These are phyloP conservation scores for Chaetomiaceae sp. DNA, from an alignment of 2,329 filamentous ascomycete species.

Conservation along the genomic window DNA sequence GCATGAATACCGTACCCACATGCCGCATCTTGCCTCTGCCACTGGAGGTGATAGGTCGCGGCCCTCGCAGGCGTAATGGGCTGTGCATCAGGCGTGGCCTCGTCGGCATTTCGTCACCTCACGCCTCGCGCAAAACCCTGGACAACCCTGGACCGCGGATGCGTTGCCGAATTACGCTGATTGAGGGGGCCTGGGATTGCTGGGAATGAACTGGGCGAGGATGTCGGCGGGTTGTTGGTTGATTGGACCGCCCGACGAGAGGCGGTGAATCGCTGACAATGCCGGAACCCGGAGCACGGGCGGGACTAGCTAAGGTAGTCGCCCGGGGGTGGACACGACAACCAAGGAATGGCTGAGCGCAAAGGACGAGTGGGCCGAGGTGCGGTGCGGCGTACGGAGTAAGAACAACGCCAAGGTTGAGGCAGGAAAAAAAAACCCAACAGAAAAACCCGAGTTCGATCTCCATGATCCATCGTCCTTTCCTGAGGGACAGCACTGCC, in stretches of 20 bases:
- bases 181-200: no score
- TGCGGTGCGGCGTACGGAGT: no score
- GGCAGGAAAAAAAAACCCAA: background rate
- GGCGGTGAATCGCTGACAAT: conserved; percentile 16
- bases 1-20: conserved; percentile 7
- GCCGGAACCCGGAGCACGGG: conserved; percentile 15
- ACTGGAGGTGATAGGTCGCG: conserved; percentile 1
- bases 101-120: conserved; percentile 2
- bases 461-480: background rate
- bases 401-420: no score
- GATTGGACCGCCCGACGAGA: conserved; percentile 8
- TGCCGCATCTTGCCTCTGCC: conserved; percentile 3
- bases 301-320: conserved; percentile 5
- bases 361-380: background rate
- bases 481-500: background rate
- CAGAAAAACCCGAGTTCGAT: background rate
- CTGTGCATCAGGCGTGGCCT: conserved; percentile 2
- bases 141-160: conserved; percentile 2
- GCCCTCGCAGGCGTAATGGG: background rate
- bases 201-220: background rate
- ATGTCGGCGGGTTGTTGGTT: background rate
- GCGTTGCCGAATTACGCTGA: no score
- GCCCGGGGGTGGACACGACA: conserved; percentile 4
- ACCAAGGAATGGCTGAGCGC: background rate
- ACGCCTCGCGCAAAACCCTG: background rate